Evolutionary conservation across 139 green algal species (phyloP).

Genomic region (Volvox africanus): DNA sequence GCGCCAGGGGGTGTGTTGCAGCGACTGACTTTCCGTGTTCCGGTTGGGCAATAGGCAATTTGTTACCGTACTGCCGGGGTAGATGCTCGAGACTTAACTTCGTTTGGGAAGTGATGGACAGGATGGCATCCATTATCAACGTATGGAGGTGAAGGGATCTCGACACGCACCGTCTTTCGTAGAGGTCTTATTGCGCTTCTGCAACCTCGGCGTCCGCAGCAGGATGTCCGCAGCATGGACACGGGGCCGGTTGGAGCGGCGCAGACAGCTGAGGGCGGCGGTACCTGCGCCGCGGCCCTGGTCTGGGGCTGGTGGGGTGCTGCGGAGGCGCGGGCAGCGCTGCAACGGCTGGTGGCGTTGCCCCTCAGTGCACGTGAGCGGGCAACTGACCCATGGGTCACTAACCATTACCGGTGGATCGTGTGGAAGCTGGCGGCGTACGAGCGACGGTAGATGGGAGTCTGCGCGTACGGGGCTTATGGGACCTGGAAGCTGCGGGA

Average conservation of each 20-base stretch:
- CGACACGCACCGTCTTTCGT: too few species aligned
- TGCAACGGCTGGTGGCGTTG: slow-evolving; percentile 16
- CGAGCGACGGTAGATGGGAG: slow-evolving; percentile 47
- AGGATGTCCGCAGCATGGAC: too few species aligned
- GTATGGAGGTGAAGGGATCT: too few species aligned
- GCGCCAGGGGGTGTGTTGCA: too few species aligned
- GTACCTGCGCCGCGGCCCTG: background rate
- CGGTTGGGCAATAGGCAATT: too few species aligned
- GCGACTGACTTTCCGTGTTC: too few species aligned
- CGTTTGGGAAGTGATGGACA: too few species aligned
- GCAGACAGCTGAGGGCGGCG: background rate
- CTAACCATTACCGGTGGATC: slow-evolving; percentile 78
- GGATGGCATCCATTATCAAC: too few species aligned
- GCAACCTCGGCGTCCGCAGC: background rate
- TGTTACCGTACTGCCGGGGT: too few species aligned
- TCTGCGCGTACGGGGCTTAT: background rate
- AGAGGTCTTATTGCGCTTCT: too few species aligned
- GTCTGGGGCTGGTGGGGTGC: slow-evolving; percentile 30
- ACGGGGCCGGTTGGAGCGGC: background rate
- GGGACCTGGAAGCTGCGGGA: too few species aligned
- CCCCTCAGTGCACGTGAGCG: background rate
- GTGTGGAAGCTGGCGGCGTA: slow-evolving; percentile 84
- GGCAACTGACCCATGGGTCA: slow-evolving; percentile 67
- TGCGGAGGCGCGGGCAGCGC: slow-evolving; percentile 22
- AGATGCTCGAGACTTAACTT: too few species aligned